Percentiles rank a stretch among this genome's conserved stretches.
phyloP scores from a whole-genome alignment of 2,329 filamentous ascomycete genomes.

The Fusarium pilosicola region DNA sequence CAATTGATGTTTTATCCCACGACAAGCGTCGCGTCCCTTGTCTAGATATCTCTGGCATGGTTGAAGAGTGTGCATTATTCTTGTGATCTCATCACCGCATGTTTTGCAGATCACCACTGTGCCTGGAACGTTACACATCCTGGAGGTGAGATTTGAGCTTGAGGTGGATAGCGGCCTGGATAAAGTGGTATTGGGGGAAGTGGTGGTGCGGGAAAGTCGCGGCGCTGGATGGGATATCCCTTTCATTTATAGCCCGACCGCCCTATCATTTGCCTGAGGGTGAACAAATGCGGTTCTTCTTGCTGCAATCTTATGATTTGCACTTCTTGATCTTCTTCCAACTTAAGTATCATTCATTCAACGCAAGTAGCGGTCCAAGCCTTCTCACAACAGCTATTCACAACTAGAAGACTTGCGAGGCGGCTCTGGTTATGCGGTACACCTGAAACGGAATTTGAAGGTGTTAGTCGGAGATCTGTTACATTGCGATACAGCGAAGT shows the following conservation, averaged over 20 bases:
- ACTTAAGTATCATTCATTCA: fast-evolving
- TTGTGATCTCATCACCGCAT: background rate
- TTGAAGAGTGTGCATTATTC: background rate
- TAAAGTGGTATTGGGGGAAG: no score
- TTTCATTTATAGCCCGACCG: background rate
- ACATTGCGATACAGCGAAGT: background rate
- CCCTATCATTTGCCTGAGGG: fast-evolving
- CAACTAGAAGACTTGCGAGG: fast-evolving
- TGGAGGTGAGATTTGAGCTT: fast-evolving
- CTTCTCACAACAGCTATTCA: background rate
- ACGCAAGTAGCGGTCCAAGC: background rate
- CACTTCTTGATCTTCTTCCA: fast-evolving
- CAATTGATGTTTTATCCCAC: background rate
- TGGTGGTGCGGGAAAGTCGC: fast-evolving
- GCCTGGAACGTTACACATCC: background rate
- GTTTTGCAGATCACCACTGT: background rate
- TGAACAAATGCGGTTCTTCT: background rate
- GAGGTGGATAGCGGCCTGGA: background rate
- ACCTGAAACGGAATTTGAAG: background rate
- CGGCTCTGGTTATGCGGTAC: background rate
- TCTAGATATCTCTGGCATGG: background rate
- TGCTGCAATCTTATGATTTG: fast-evolving
- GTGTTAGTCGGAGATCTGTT: fast-evolving
- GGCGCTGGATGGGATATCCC: fast-evolving
- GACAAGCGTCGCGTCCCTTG: fast-evolving